Conservation (phyloP, 179 eudicot genomes). For the Camellia oleifera region DNA sequence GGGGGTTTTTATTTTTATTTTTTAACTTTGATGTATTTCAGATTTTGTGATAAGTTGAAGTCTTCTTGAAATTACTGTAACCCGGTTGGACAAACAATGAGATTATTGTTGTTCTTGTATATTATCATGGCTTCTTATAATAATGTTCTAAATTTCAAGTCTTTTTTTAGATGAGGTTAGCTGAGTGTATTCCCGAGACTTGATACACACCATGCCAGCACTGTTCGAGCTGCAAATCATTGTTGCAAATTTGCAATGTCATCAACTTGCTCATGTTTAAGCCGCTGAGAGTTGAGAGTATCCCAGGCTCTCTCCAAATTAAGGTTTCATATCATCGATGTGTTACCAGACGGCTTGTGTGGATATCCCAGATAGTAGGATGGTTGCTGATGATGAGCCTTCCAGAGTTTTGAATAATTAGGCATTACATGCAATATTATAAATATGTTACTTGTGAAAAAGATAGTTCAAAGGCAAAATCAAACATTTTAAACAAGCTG, state of each 20-base stretch:
- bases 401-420: not conserved
- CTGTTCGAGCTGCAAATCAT: no score
- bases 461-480: not conserved
- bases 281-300: not conserved
- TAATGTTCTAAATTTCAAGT: slow-evolving; percentile 4
- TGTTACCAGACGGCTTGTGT: no score
- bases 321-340: not conserved
- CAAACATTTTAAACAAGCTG: not conserved
- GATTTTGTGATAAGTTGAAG: slow-evolving; percentile 25
- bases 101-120: slow-evolving; percentile 28
- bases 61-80: slow-evolving; percentile 11
- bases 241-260: no score
- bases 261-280: no score
- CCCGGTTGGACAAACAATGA: slow-evolving; percentile 11
- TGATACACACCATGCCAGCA: no score
- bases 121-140: slow-evolving; percentile 18
- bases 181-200: no score
- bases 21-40: slow-evolving; percentile 1
- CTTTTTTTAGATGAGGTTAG: not conserved
- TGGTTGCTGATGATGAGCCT: not conserved
- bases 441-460: not conserved
- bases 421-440: not conserved
- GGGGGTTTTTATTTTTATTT: not conserved
- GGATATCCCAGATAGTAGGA: no score
- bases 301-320: not conserved